phyloP scores from a whole-genome alignment of 148 eudicot genomes.

The Arctostaphylos glauca region DNA sequence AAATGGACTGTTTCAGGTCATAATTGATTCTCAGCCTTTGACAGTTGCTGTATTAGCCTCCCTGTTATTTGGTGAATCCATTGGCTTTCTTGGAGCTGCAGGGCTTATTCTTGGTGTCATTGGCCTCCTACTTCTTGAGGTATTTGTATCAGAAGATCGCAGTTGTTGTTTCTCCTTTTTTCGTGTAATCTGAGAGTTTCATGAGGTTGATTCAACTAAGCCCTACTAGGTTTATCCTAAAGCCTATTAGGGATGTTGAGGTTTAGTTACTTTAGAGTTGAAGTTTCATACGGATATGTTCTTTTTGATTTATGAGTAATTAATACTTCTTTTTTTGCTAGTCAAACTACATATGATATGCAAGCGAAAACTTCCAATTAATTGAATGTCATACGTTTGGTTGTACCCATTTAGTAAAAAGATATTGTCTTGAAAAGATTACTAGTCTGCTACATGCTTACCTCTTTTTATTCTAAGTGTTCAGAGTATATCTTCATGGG shows the following conservation, averaged over 20 bases:
- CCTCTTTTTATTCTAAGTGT: background rate
- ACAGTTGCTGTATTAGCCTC: constrained; percentile 94
- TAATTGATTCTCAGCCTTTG: constrained; percentile 97
- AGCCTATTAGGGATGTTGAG: background rate
- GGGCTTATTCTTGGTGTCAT: constrained; percentile 91
- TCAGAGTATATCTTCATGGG: background rate
- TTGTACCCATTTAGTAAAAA: background rate
- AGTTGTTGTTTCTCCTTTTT: background rate
- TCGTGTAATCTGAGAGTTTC: background rate
- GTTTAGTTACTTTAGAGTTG: background rate
- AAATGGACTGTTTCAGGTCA: constrained; percentile 64
- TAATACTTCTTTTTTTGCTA: background rate
- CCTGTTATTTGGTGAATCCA: constrained; percentile 88
- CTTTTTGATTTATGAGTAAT: background rate
- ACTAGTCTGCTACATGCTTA: background rate
- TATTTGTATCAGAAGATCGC: constrained; percentile 19
- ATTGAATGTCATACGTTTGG: background rate
- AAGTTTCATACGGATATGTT: background rate
- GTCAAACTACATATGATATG: background rate
- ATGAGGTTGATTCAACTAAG: background rate
- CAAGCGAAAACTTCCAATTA: background rate
- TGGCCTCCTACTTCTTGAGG: constrained; percentile 98
- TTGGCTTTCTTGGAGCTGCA: constrained; percentile 81
- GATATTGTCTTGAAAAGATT: background rate
- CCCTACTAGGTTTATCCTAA: background rate